phyloP scores from a whole-genome alignment of 75 land plant species.

The Azolla pinnata region DNA sequence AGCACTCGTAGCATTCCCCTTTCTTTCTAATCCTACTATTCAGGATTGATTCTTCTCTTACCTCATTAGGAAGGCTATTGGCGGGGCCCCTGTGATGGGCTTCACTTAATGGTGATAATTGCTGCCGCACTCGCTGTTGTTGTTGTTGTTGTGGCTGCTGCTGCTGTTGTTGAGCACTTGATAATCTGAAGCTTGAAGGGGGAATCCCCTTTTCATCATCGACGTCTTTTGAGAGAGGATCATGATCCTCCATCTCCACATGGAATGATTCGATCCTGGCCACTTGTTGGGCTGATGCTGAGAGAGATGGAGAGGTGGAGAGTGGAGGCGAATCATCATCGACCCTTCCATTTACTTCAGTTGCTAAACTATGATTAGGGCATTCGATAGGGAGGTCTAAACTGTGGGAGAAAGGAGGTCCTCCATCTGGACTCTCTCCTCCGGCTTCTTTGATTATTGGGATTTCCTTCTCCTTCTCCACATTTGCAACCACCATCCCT shows the following conservation, averaged over 20 bases:
- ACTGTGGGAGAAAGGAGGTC: not conserved
- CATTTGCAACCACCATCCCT: not conserved
- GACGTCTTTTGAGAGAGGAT: conserved; percentile 20
- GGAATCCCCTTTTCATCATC: conserved; percentile 10
- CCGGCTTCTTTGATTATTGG: not conserved
- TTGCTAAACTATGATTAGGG: no score
- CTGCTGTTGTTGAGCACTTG: not conserved
- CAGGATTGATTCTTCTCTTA: not conserved
- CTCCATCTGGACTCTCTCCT: not conserved
- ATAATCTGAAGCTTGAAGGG: not conserved
- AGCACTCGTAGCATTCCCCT: conserved; percentile 66
- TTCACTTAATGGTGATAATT: no score
- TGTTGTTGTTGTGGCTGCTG: not conserved
- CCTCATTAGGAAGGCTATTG: conserved; percentile 10
- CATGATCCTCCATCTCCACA: conserved; percentile 5
- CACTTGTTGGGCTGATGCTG: not conserved
- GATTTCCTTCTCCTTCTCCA: not conserved
- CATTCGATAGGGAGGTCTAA: no score
- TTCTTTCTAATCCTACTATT: conserved; percentile 30
- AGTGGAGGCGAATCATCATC: not conserved
- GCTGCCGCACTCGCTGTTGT: no score
- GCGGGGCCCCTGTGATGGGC: no score
- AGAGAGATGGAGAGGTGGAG: not conserved
- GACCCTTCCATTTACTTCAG: not conserved
- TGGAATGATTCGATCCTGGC: not conserved